Evolutionary conservation across 768 basidiomycete species (phyloP), one percentile per base, ranked within the genome.

Genomic region (Tylopilus balloui): DNA sequence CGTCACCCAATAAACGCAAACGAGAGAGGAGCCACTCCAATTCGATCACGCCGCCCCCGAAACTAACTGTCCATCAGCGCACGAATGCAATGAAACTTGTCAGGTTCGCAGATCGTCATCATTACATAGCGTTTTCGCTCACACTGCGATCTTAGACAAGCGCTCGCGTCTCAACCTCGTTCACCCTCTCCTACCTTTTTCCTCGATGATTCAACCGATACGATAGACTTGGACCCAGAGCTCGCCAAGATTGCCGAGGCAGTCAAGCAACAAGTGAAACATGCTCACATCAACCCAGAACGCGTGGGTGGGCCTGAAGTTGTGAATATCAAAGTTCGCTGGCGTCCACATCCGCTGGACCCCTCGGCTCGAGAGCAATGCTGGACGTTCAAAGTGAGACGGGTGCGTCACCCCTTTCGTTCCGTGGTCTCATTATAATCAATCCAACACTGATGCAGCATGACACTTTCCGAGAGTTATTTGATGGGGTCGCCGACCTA

Each of bases 21-120:
- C 68, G 74, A 32, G 58, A 69, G 34, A 76, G 81, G 38, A 83
- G 79, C 61, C 81, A 81, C 32, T 88, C 86, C 25, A 69, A 73
- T 20, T 91, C 88, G 4, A 77, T 90, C 32, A 91, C 88, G 0
- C 88, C 88, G 2, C 88, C 88, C 5, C 88, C 88, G 0, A 72
- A 71, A 29, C 64, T 89, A 13, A 69, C 84, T 3, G 60, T 66
- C 10, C 70, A 78, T 25, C 76, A 81, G 47, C 69, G 83, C 1
- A 73, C 78, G 56, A 73, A 73, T 47, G 82, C 85, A 13, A 77
- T 75, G 34, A 70, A 77, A 29, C 65, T 86, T 15, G 78, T 88
- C 42, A 75, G 81, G 88, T 88, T 58, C 46, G 71, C 53, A 21
- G 6, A 23, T 38, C 31, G 13, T 57, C 36, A 12, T 37, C 25